phyloP scores from a whole-genome alignment of 1,284 basidiomycete species.

The Cystobasidium pallidum region DNA sequence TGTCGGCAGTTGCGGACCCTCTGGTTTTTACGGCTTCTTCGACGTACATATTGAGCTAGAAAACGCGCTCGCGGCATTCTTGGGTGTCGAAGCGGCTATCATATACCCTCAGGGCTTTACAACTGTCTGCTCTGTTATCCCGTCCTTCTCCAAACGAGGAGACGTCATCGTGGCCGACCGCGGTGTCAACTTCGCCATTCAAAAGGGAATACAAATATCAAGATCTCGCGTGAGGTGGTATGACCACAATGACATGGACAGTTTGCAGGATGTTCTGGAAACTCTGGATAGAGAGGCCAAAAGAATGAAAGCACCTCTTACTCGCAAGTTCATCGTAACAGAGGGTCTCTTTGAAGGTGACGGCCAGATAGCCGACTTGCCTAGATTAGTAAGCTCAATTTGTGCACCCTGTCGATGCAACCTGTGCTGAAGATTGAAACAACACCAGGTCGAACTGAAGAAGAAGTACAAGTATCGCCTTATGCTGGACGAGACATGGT shows the following conservation, averaged over 20 bases:
- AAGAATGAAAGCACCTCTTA: slow-evolving; percentile 78
- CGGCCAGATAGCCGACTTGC: slow-evolving; percentile 86
- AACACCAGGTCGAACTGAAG: slow-evolving; percentile 81
- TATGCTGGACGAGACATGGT: slow-evolving; percentile 90
- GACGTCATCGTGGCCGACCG: slow-evolving; percentile 98
- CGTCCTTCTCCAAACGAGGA: slow-evolving; percentile 95
- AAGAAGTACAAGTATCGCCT: slow-evolving; percentile 93
- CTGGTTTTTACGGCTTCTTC: slow-evolving; percentile 96
- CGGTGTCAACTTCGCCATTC: slow-evolving; percentile 89
- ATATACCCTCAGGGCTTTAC: slow-evolving; percentile 94
- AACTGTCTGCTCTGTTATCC: slow-evolving; percentile 90
- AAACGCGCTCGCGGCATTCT: slow-evolving; percentile 83
- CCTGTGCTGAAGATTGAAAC: no score
- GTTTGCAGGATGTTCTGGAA: slow-evolving; percentile 83
- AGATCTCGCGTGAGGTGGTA: slow-evolving; percentile 92
- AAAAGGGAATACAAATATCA: slow-evolving; percentile 96
- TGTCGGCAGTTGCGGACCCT: slow-evolving; percentile 92
- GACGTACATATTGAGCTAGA: slow-evolving; percentile 93
- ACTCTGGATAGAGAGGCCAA: slow-evolving; percentile 82
- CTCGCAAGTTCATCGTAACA: slow-evolving; percentile 91
- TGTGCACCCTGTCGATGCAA: background rate
- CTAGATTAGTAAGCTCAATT: slow-evolving; percentile 70
- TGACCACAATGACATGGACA: slow-evolving; percentile 91
- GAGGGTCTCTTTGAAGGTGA: slow-evolving; percentile 97
- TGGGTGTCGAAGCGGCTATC: slow-evolving; percentile 85